Conservation (phyloP, 257 asterid genomes). For the Mentha longifolia region DNA sequence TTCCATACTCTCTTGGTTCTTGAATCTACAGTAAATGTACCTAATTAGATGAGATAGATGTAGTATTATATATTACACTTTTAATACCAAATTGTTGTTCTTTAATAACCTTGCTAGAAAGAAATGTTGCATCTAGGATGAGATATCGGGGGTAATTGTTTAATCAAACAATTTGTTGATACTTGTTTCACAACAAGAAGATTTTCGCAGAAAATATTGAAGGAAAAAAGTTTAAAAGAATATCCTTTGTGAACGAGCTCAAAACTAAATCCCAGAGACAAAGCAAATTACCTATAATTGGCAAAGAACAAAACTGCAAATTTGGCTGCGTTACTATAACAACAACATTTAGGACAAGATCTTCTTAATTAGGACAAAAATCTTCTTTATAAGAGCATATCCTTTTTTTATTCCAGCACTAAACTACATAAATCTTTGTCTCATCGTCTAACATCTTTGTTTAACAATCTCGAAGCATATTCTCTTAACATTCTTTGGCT, state of each 20-base stretch:
- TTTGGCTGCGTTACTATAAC: conserved; percentile 4
- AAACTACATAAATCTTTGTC: conserved; percentile 26
- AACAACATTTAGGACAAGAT: conserved; percentile 6
- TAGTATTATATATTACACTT: too few relatives aligned
- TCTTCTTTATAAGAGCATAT: conserved; percentile 29
- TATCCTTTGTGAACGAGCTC: neutral
- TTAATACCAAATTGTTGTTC: too few relatives aligned
- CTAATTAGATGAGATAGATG: too few relatives aligned
- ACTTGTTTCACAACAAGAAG: neutral
- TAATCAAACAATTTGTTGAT: neutral
- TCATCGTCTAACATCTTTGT: neutral
- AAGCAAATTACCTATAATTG: conserved; percentile 4
- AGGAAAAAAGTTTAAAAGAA: neutral
- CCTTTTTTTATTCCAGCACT: conserved; percentile 20
- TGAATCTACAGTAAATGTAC: too few relatives aligned
- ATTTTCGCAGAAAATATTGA: neutral
- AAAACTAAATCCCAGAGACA: conserved; percentile 22
- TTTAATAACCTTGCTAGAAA: too few relatives aligned
- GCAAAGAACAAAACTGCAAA: neutral
- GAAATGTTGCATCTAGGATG: too few relatives aligned
- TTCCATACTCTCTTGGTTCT: too few relatives aligned
- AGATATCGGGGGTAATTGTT: neutral
- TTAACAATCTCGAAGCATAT: conserved; percentile 24
- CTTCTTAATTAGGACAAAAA: conserved; percentile 21
- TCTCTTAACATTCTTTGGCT: conserved; percentile 1